These are phyloP conservation scores for Aspergillaceae sp. DNA, from an alignment of 2,329 filamentous ascomycete species.

Conservation along the genomic window DNA sequence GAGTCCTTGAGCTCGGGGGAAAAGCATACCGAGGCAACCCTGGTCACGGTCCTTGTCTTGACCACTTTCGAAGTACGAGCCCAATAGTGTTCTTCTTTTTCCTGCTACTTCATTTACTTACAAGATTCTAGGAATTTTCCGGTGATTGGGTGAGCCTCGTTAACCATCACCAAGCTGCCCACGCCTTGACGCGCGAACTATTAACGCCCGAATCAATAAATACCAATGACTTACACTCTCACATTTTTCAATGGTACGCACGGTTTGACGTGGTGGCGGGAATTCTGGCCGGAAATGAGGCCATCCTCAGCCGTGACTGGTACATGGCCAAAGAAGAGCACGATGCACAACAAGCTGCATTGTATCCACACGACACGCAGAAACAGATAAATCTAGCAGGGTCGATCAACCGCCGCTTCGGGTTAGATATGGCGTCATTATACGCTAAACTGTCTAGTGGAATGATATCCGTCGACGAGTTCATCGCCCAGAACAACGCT, in stretches of 20 bases:
- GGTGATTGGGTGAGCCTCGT: slow-evolving; percentile 93
- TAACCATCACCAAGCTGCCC: slow-evolving; percentile 84
- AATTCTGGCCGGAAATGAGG: slow-evolving; percentile 70
- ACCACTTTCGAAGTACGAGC: slow-evolving; percentile 80
- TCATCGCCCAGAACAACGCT: slow-evolving; percentile 51
- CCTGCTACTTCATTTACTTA: slow-evolving; percentile 7
- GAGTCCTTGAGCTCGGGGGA: slow-evolving; percentile 62
- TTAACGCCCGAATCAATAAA: slow-evolving; percentile 69
- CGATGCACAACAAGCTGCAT: slow-evolving; percentile 50
- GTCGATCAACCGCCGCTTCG: slow-evolving; percentile 61
- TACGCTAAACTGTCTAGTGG: slow-evolving; percentile 61
- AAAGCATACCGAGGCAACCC: slow-evolving; percentile 61
- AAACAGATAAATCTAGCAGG: slow-evolving; percentile 61
- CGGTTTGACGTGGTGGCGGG: slow-evolving; percentile 81
- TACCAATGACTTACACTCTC: slow-evolving; percentile 60
- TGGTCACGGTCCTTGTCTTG: slow-evolving; percentile 82
- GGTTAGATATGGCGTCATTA: slow-evolving; percentile 69
- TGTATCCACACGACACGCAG: slow-evolving; percentile 54
- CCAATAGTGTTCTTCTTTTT: neutral
- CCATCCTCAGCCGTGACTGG: slow-evolving; percentile 69
- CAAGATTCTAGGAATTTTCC: slow-evolving; percentile 63
- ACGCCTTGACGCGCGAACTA: slow-evolving; percentile 67
- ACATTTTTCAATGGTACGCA: slow-evolving; percentile 79
- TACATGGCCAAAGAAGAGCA: slow-evolving; percentile 58
- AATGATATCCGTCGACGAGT: slow-evolving; percentile 57